A percentile compares a stretch with the other conserved stretches of the same genome.
phyloP scores from a whole-genome alignment of 148 eudicot species.

The Cornus kousa region DNA sequence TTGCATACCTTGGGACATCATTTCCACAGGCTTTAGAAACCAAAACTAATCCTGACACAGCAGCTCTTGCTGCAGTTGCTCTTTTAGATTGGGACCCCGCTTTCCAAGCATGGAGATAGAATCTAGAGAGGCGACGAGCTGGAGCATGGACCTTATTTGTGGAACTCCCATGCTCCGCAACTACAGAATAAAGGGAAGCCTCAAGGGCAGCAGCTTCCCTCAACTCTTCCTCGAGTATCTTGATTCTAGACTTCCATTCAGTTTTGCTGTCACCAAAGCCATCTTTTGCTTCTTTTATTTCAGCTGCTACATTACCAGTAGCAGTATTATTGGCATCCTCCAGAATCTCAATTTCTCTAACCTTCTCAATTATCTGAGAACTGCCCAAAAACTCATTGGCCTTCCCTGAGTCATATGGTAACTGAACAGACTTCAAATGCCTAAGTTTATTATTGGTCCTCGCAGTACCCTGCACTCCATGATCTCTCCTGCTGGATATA shows the following conservation, averaged over 20 bases:
- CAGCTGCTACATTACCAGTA: constrained; percentile 32
- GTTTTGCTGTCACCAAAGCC: constrained; percentile 32
- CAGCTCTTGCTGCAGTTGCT: constrained; percentile 71
- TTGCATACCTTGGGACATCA: constrained; percentile 74
- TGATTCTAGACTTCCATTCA: constrained; percentile 50
- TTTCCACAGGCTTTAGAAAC: constrained; percentile 84
- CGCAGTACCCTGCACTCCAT: constrained; percentile 33
- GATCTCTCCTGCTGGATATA: constrained; percentile 46
- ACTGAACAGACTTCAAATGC: constrained; percentile 61
- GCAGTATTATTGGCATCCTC: constrained; percentile 30
- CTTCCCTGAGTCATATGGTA: constrained; percentile 35
- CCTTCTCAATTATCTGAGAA: constrained; percentile 23
- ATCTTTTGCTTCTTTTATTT: constrained; percentile 40
- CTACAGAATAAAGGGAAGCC: constrained; percentile 62
- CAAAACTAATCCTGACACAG: constrained; percentile 68
- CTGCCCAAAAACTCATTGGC: constrained; percentile 21
- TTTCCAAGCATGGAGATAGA: constrained; percentile 57
- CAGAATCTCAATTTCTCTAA: constrained; percentile 28
- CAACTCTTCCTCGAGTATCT: constrained; percentile 81
- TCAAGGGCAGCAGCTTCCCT: constrained; percentile 78
- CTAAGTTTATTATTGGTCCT: constrained; percentile 47
- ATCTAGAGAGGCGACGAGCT: constrained; percentile 74
- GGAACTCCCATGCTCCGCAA: constrained; percentile 79
- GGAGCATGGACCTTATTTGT: constrained; percentile 79
- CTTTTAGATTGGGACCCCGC: constrained; percentile 45